These are phyloP conservation scores for Citropsis articulata DNA, from an alignment of 345 rosid genomes.

Conservation along the genomic window DNA sequence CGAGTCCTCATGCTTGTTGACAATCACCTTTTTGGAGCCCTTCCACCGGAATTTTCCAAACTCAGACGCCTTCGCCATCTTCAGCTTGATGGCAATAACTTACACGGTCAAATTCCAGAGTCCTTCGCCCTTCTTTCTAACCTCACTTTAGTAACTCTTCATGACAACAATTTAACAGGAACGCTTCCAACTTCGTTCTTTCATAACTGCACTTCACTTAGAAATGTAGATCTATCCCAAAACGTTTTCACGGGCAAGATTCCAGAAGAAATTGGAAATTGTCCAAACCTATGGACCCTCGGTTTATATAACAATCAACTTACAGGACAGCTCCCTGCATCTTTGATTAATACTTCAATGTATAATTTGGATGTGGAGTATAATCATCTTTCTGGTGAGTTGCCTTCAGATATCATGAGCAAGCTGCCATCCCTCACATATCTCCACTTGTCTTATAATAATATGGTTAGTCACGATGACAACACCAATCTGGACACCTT, in stretches of 20 bases:
- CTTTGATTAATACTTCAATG: slow-evolving; percentile 39
- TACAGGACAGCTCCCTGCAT: slow-evolving; percentile 36
- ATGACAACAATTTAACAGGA: slow-evolving; percentile 31
- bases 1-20: slow-evolving; percentile 21
- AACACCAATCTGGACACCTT: slow-evolving; percentile 47
- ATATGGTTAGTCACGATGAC: slow-evolving; percentile 38
- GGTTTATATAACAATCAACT: slow-evolving; percentile 41
- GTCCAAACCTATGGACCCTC: slow-evolving; percentile 28
- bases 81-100: slow-evolving; percentile 24
- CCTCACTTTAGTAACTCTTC: slow-evolving; percentile 22
- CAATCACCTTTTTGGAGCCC: slow-evolving; percentile 38
- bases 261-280: slow-evolving; percentile 49
- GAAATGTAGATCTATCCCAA: slow-evolving; percentile 38
- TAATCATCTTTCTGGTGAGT: slow-evolving; percentile 38
- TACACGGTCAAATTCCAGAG: slow-evolving; percentile 38
- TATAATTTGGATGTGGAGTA: slow-evolving; percentile 33
- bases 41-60: slow-evolving; percentile 42
- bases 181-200: slow-evolving; percentile 39
- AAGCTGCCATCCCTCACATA: slow-evolving; percentile 17
- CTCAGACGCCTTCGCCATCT: slow-evolving; percentile 29
- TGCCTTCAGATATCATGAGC: slow-evolving; percentile 38
- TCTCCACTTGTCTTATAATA: slow-evolving; percentile 47
- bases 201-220: slow-evolving; percentile 40
- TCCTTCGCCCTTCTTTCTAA: slow-evolving; percentile 30
- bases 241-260: slow-evolving; percentile 42